Conservation (phyloP, 352 stramenopile species). For the Phytophthora colocasiae region DNA sequence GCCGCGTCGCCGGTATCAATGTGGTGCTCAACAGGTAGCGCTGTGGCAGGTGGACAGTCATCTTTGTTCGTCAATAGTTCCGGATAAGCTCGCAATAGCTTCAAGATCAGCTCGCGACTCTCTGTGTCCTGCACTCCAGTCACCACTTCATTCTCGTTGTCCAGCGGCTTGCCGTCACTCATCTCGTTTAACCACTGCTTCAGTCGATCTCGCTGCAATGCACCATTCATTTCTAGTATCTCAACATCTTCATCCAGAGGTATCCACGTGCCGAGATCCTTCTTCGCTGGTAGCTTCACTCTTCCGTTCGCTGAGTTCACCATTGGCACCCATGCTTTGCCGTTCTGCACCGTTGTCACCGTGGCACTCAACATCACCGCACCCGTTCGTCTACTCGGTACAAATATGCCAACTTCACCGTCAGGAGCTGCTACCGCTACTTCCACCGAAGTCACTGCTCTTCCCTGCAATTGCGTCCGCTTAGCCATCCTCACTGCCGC, state of each 20-base stretch:
- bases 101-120: too few relatives aligned
- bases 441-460: background rate
- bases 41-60: background rate
- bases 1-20: background rate
- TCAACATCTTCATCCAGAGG: background rate
- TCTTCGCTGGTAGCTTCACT: constrained; percentile 1
- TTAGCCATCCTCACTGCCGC: too few relatives aligned
- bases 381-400: background rate
- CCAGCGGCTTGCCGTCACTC: too few relatives aligned
- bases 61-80: background rate
- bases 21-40: background rate
- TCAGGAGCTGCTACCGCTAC: background rate
- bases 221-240: constrained; percentile 1
- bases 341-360: background rate
- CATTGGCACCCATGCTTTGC: background rate
- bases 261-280: constrained; percentile 5
- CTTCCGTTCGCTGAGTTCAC: background rate
- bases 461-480: too few relatives aligned
- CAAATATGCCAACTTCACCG: background rate
- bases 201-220: background rate
- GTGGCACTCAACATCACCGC: constrained; percentile 3
- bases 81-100: too few relatives aligned
- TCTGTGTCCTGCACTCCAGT: too few relatives aligned
- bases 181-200: background rate
- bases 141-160: too few relatives aligned